Evolutionary conservation across 345 rosid genomes (phyloP).

Genomic region (Cochlearia excelsa): DNA sequence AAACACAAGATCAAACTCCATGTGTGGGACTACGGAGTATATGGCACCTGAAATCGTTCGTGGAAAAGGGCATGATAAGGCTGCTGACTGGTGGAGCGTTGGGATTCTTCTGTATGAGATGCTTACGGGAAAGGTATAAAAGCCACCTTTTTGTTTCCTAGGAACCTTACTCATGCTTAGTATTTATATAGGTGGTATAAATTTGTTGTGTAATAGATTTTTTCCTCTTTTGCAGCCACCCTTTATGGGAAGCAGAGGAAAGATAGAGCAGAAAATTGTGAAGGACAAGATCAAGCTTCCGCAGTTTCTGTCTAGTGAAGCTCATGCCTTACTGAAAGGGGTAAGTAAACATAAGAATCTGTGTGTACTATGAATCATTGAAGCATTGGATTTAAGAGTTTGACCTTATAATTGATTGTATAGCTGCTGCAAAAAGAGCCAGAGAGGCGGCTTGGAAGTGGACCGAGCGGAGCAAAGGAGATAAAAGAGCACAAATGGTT

Average conservation of each 20-base stretch:
- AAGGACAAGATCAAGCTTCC: constrained; percentile 87
- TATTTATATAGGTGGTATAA: constrained; percentile 1
- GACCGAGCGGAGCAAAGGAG: constrained; percentile 64
- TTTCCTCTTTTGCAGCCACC: constrained; percentile 61
- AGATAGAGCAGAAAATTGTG: constrained; percentile 74
- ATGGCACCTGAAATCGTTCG: constrained; percentile 89
- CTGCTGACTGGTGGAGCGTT: constrained; percentile 99
- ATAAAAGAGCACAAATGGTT: constrained; percentile 91
- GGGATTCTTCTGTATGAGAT: constrained; percentile 85
- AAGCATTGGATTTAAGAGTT: not conserved
- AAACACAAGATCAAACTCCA: constrained; percentile 81
- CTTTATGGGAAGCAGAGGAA: constrained; percentile 57
- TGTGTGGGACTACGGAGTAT: constrained; percentile 92
- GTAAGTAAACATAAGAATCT: constrained; percentile 37
- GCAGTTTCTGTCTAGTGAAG: constrained; percentile 63
- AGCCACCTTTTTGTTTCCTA: not conserved
- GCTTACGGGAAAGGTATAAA: constrained; percentile 78
- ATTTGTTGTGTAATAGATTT: not conserved
- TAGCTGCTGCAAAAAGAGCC: constrained; percentile 83
- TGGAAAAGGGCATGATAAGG: constrained; percentile 90
- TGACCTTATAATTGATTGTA: constrained; percentile 24
- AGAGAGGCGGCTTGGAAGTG: constrained; percentile 67
- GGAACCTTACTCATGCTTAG: not conserved
- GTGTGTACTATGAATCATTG: constrained; percentile 5
- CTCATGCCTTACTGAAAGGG: constrained; percentile 78